Base-by-base conservation (phyloP, 805 yeast species). In the Millerozyma acaciae region DNA sequence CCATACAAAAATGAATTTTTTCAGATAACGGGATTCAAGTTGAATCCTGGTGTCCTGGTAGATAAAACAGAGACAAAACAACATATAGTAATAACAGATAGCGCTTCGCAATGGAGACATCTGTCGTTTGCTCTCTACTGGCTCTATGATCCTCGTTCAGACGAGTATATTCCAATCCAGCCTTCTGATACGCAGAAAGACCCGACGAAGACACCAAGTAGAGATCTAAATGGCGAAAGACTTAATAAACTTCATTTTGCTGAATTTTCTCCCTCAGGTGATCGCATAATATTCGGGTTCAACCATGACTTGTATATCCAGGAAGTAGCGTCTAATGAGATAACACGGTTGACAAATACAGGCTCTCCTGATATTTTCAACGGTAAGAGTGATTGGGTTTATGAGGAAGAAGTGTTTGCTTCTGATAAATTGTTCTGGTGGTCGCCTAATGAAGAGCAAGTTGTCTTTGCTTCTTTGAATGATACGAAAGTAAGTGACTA, bases 321-420 rank as follows among this genome's bases (percentile, higher is more conserved):
- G 42, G 57, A 70, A 31, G 42, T 75, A 8, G 26, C 21, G 0
- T 16, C 45, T 8, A 30, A 41, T 12, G 44, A 51, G 8, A 38
- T 55, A 2, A 47, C 35, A 0, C 65, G 57, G 41, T 49, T 76
- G 6, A 73, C 82, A 2, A 37, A 45, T 3, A 80, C 76, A 48
- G 89, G 88, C 0, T 58, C 71, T 9, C 47, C 44, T 1, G 53
- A 67, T 23, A 61, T 80, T 4, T 68, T 70, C 38, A 79, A 84
- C 45, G 95, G 86, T 2, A 78, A 70, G 45, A 76, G 89, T 0
- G 93, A 84, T 49, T 84, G 94, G 93, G 78, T 84, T 1, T 84
- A 84, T 51, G 94, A 84, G 54, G 94, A 84, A 51, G 95, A 84
- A 47, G 85, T 84, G 0, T 53, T 75, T 6, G 72, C 68, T 0